A percentile compares a stretch with the other conserved stretches of the same genome.
These are phyloP conservation scores for Testicularia cyperi DNA, from an alignment of 1,284 basidiomycete genomes.

Conservation along the genomic window DNA sequence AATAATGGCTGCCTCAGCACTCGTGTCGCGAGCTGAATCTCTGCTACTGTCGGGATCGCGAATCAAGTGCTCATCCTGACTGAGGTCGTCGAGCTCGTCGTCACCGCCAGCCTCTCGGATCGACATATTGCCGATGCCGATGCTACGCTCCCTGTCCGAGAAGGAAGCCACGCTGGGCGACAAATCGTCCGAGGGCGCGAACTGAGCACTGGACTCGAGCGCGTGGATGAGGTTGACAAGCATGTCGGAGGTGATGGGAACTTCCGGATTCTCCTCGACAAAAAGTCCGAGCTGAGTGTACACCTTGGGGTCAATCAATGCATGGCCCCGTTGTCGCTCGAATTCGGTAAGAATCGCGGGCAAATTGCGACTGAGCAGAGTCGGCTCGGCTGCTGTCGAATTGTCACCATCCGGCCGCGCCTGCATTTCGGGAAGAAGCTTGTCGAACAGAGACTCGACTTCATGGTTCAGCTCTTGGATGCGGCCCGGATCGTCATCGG, in stretches of 20 bases:
- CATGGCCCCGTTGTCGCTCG: constrained; percentile 19
- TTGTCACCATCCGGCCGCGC: constrained; percentile 9
- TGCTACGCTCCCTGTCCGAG: constrained; percentile 17
- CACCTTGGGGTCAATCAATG: constrained; percentile 26
- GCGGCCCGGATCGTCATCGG: constrained; percentile 17
- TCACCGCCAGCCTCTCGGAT: constrained; percentile 5
- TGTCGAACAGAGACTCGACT: constrained; percentile 27
- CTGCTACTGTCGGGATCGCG: constrained; percentile 19
- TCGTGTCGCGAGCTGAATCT: constrained; percentile 21
- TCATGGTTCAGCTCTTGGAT: constrained; percentile 19
- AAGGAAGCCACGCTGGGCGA: constrained; percentile 10
- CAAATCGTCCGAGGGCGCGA: constrained; percentile 10
- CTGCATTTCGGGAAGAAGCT: constrained; percentile 21
- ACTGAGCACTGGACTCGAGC: constrained; percentile 24
- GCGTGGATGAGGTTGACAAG: constrained; percentile 34
- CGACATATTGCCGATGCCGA: constrained; percentile 22
- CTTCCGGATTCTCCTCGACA: constrained; percentile 24
- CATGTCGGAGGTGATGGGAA: constrained; percentile 29
- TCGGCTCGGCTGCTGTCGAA: constrained; percentile 6
- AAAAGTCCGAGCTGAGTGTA: constrained; percentile 27
- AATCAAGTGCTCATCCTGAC: constrained; percentile 22
- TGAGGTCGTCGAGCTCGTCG: constrained; percentile 11
- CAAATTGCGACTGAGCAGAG: constrained; percentile 26
- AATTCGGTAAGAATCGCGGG: constrained; percentile 34
- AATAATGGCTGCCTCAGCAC: constrained; percentile 20